Evolutionary conservation across 495 filamentous ascomycete genomes (phyloP), one percentile per base, ranked within the genome.

Genomic region (Aspergillus heteromorphus): DNA sequence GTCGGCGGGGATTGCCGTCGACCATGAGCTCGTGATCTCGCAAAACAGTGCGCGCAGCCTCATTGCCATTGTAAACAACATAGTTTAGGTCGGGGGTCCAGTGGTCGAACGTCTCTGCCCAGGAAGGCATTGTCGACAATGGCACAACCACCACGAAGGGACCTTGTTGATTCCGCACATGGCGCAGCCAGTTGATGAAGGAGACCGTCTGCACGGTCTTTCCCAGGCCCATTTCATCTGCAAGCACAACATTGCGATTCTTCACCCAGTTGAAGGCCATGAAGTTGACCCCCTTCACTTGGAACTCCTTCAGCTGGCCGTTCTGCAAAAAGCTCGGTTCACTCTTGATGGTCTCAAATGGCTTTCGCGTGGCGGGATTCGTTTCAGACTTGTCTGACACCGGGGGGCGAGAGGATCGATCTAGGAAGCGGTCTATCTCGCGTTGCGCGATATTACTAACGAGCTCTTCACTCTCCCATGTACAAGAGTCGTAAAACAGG

Each of bases 121-220:
- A 99, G 10, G 93, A 89, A 9, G 93, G 92, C 71, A 99, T 92
- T 16, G 95, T 96, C 18, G 92, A 96, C 23, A 97, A 77, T 2
- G 93, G 93, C 11, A 96, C 93, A 20, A 99, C 89, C 40, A 96
- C 91, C 30, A 99, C 80, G 70, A 97, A 97, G 0, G 93, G 93
- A 0, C 93, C 93, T 71, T 97, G 85, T 63, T 97, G 95, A 45
- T 78, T 77, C 51, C 92, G 78, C 40, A 89, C 86, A 73, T 97
- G 92, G n/a, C 91, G 87, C 56, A 99, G 79, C 92, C 95, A 97
- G 66, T 92, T 96, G 75, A 97, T 86, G 68, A 97, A 97, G 0
- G 93, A 79, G 18, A 99, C 91, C 1, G 92, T 97, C 70, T 99
- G 93, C 2, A 99, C 92, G 0, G 93, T 99, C 75, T 99, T 99